A percentile compares a stretch with the other conserved stretches of the same genome.
phyloP scores from a whole-genome alignment of 352 stramenopile species.

The Pythium sukuiense region DNA sequence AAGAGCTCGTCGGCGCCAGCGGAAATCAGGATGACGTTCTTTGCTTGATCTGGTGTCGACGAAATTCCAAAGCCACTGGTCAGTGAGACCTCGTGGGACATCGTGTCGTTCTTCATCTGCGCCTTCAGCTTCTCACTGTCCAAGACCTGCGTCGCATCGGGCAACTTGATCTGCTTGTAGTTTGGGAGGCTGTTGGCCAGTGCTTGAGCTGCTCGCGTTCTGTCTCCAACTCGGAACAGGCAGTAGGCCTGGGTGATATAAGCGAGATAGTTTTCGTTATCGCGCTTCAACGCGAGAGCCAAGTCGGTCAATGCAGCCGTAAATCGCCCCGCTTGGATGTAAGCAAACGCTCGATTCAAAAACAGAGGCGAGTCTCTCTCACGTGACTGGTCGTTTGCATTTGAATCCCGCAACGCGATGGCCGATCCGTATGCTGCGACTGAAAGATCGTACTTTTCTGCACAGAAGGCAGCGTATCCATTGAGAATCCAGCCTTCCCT shows the following conservation, averaged over 20 bases:
- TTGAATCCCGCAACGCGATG: slow-evolving; percentile 30
- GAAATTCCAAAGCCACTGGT: background rate
- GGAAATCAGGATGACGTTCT: background rate
- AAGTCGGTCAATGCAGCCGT: slow-evolving; percentile 32
- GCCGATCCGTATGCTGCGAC: slow-evolving; percentile 38
- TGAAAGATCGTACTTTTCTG: slow-evolving; percentile 30
- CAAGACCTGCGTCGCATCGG: slow-evolving; percentile 27
- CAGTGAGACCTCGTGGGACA: background rate
- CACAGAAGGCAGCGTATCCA: slow-evolving; percentile 48
- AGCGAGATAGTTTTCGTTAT: slow-evolving; percentile 43
- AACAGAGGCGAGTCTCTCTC: slow-evolving; percentile 37
- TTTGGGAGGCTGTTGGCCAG: slow-evolving; percentile 37
- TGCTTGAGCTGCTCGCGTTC: slow-evolving; percentile 24
- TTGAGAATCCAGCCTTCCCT: slow-evolving; percentile 41
- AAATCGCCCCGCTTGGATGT: slow-evolving; percentile 31
- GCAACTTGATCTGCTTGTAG: slow-evolving; percentile 35
- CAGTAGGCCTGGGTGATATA: slow-evolving; percentile 49
- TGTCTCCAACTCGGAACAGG: slow-evolving; percentile 25
- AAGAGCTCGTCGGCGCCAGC: slow-evolving; percentile 19
- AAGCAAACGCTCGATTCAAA: slow-evolving; percentile 35
- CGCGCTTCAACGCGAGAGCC: slow-evolving; percentile 39
- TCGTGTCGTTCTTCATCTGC: slow-evolving; percentile 16
- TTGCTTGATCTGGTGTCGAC: background rate
- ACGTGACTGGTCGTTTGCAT: slow-evolving; percentile 12
- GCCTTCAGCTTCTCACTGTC: slow-evolving; percentile 32